These are phyloP conservation scores for Linum lewisii DNA, from an alignment of 345 rosid genomes.

Conservation along the genomic window DNA sequence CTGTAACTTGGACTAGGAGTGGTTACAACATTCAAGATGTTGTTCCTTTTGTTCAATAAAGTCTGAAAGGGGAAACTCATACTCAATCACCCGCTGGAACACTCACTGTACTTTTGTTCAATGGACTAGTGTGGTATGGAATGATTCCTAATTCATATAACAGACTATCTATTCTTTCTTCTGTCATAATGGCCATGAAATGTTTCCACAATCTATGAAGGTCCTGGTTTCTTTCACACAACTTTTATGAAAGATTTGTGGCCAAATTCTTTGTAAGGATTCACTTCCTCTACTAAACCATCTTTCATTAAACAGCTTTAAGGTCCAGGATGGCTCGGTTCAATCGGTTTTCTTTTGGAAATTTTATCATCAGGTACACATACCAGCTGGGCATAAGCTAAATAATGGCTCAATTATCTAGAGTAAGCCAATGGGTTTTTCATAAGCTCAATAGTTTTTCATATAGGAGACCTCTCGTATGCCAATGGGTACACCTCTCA, in stretches of 20 bases:
- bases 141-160: neutral
- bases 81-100: constrained; percentile 74
- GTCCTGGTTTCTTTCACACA: constrained; percentile 76
- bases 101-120: constrained; percentile 45
- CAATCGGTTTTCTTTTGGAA: neutral
- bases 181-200: too few species aligned
- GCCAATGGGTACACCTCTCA: constrained; percentile 38
- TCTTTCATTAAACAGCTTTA: neutral
- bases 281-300: neutral
- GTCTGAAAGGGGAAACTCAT: constrained; percentile 30
- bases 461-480: constrained; percentile 34
- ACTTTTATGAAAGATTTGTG: constrained; percentile 65
- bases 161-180: too few species aligned
- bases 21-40: constrained; percentile 76
- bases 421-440: constrained; percentile 64
- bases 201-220: constrained; percentile 20
- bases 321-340: neutral
- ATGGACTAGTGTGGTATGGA: constrained; percentile 94
- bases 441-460: constrained; percentile 30
- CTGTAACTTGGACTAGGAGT: constrained; percentile 96
- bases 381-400: constrained; percentile 57
- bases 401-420: constrained; percentile 31
- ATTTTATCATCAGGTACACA: constrained; percentile 31
- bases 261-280: constrained; percentile 51
- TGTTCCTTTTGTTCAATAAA: constrained; percentile 70